Percentiles rank a stretch among this genome's conserved stretches.
Evolutionary conservation across 805 yeast species (phyloP).

Genomic region (Nakazawaea ernobii): DNA sequence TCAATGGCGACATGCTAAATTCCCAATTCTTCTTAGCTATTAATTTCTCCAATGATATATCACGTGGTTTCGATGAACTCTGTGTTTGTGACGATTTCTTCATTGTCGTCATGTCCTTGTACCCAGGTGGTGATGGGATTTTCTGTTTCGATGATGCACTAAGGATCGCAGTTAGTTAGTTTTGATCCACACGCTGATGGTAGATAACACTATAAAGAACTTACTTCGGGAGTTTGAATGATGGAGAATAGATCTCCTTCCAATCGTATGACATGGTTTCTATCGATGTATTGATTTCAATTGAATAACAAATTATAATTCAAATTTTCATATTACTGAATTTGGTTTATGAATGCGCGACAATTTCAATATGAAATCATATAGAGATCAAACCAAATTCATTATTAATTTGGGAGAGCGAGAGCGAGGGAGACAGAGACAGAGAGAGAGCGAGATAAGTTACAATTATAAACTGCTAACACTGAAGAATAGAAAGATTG

Average conservation of each 20-base stretch:
- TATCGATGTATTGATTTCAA: too few relatives aligned
- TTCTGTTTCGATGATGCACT: neutral
- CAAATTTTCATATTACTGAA: too few relatives aligned
- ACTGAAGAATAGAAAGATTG: too few relatives aligned
- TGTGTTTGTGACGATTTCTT: neutral
- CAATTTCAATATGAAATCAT: too few relatives aligned
- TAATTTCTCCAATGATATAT: slow-evolving; percentile 27
- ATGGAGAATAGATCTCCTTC: slow-evolving; percentile 2
- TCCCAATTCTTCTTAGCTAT: slow-evolving; percentile 78
- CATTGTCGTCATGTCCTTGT: neutral
- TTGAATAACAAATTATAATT: too few relatives aligned
- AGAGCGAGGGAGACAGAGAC: too few relatives aligned
- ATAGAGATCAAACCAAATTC: too few relatives aligned
- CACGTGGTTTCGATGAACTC: neutral
- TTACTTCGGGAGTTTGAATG: neutral
- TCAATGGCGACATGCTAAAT: slow-evolving; percentile 74
- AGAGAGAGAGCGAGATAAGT: too few relatives aligned
- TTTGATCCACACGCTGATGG: too few relatives aligned
- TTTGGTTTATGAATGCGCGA: too few relatives aligned
- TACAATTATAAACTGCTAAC: too few relatives aligned
- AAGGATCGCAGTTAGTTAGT: neutral
- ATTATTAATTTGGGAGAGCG: too few relatives aligned
- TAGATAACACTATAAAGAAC: neutral
- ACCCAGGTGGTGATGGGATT: slow-evolving; percentile 2
- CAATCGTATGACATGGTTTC: neutral